Base-by-base conservation (phyloP, 495 filamentous ascomycete genomes). In the Elasticomyces elasticus region DNA sequence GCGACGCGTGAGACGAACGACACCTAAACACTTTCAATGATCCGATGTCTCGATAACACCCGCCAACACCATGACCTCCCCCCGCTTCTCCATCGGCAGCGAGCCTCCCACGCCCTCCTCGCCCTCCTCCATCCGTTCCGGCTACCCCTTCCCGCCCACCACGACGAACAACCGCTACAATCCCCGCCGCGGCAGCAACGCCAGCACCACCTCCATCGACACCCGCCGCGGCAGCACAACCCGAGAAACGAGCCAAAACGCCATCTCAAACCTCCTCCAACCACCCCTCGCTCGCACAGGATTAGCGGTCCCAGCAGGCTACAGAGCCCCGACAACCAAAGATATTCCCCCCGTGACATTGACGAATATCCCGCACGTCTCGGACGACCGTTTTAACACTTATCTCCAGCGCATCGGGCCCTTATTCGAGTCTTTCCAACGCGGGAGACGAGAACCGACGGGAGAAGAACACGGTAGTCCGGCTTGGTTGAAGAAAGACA, bases 281-380 rank as follows among this genome's bases (percentile, higher is more conserved):
- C 81, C 88, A 17, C 90, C 94, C 0, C 92, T 92, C 55, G 78
- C 91, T 24, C 86, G 94, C 49, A 92, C 89, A 17, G 91, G 87
- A 41, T 75, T 95, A 42, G 74, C 84, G 0, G 69, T 79, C 23
- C 77, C 77, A 5, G 81, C 79, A 55, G 72, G 82, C 33, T 87
- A 88, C 61, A 89, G 83, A 52, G 82, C 86, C 5, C 92, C 92
- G 0, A 89, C 87, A n/a, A 74, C 90, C 6, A 81, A 79, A 70
- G 92, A 99, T 66, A 99, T 99, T 44, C 89, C 92, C 0, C 91
- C 92, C 0, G 92, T 99, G 7, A 85, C 87, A 0, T 73, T 99
- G 50, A 90, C 91, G 5, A 94, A 94, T 52, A 89, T 97, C 47
- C 79, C 83, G 1, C 85, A 85, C 60, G 76, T 97, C 28, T 87